Base-by-base conservation (phyloP, 805 yeast species). In the Monosporozyma aerobia region DNA sequence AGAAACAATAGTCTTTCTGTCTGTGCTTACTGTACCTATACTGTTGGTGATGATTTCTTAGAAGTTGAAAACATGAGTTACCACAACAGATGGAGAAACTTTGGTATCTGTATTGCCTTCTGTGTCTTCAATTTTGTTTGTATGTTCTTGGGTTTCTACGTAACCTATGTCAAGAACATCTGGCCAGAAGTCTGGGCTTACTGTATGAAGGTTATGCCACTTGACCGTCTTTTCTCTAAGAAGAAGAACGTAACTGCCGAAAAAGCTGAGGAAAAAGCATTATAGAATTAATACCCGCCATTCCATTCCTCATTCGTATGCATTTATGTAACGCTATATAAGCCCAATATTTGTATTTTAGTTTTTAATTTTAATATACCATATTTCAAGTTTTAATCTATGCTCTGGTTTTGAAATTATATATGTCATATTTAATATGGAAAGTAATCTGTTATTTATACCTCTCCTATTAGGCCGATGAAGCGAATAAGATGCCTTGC, bases 71-170 rank as follows among this genome's bases (percentile, higher is more conserved):
- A 71, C 55, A 73, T 77, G 56, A 62, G 69, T 16, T 80, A 71
- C 63, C 41, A 59, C 49, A 61, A 77, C 53, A 72, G 78, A 50
- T 82, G 86, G 86, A 75, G 86, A 65, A 79, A 82, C 57, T 65
- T 82, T 54, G 86, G 87, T 47, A 71, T 81, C 58, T 73, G 75
- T 61, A 73, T 75, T 68, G 81, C 73, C 39, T 82, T 74, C 65
- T 72, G 78, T 49, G 56, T 66, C 33, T 79, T 81, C 71, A 81
- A 82, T 56, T 53, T 74, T 37, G 54, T 56, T 52, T 73, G 72
- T 9, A 72, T 63, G 65, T 60, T 59, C 47, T 27, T 48, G 40
- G 64, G 64, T 43, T 61, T 53, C 40, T 61, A 61, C 47, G 16
- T 59, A 27, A 59, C 61, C 3, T 61, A 62, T 30, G 53, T 62